Conservation (phyloP, 1,139 yeast genomes). For the Blastobotrys capitulatus region DNA sequence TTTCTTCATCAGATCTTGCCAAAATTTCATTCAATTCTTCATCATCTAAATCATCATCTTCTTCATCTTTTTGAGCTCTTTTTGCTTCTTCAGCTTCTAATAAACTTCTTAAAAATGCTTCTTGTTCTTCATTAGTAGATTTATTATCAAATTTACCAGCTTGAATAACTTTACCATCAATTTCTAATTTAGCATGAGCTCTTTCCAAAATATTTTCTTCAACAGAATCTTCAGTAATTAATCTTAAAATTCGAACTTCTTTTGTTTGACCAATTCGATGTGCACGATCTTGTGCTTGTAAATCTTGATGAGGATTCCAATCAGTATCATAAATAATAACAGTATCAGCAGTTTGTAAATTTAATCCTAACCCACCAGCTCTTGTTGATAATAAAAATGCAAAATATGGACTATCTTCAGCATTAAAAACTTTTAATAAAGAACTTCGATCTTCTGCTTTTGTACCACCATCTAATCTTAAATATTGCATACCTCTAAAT, state of each 20-base stretch:
- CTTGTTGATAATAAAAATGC: conserved; percentile 87
- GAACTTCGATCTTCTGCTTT: conserved; percentile 92
- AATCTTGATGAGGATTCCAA: conserved; percentile 99
- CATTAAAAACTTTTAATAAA: conserved; percentile 78
- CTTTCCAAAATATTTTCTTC: conserved; percentile 92
- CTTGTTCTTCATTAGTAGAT: conserved; percentile 95
- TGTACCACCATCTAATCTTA: conserved; percentile 91
- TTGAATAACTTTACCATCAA: conserved; percentile 96
- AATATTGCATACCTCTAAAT: conserved; percentile 64
- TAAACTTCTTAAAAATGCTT: conserved; percentile 78
- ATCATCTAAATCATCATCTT: conserved; percentile 48
- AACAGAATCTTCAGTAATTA: conserved; percentile 88
- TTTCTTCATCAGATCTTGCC: conserved; percentile 78
- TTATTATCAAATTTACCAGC: conserved; percentile 98
- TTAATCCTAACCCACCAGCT: conserved; percentile 97
- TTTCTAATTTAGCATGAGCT: conserved; percentile 90
- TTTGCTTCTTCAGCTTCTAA: conserved; percentile 71
- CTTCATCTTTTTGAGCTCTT: conserved; percentile 47
- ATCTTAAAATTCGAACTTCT: conserved; percentile 87
- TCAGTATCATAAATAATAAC: conserved; percentile 95
- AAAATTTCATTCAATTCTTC: conserved; percentile 83
- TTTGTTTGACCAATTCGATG: conserved; percentile 98
- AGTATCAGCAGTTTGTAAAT: conserved; percentile 94
- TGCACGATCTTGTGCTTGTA: conserved; percentile 98
- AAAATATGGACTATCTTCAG: conserved; percentile 80